These are phyloP conservation scores for Saraca asoca DNA, from an alignment of 331 rosid genomes.

Conservation along the genomic window DNA sequence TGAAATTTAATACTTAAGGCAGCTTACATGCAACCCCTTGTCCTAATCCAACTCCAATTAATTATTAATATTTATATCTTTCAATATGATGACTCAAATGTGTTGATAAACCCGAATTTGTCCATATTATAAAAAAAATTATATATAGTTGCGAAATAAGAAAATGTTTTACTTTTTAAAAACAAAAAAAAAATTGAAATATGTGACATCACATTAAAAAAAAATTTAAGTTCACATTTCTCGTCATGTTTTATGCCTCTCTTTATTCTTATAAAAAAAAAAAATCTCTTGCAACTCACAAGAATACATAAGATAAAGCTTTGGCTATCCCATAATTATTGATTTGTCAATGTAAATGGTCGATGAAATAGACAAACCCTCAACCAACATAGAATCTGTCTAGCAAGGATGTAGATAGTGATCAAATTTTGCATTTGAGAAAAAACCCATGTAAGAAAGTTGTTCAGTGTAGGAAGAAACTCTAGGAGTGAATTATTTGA, in stretches of 20 bases:
- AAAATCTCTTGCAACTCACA: too few species aligned
- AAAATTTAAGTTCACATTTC: too few species aligned
- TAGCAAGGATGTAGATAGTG: constrained; percentile 25
- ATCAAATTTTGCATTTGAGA: constrained; percentile 14
- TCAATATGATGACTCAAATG: constrained; percentile 31
- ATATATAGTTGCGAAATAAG: too few species aligned
- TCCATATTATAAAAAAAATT: constrained; percentile 22
- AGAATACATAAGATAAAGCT: background rate
- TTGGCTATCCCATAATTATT: constrained; percentile 10
- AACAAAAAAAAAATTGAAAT: too few species aligned
- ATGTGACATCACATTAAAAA: too few species aligned
- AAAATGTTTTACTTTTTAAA: too few species aligned
- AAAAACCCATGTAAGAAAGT: constrained; percentile 6
- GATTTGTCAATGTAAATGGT: constrained; percentile 17
- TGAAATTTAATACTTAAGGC: constrained; percentile 23
- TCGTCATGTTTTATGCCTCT: too few species aligned
- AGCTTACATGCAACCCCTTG: constrained; percentile 21
- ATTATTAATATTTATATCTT: constrained; percentile 29
- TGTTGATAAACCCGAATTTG: constrained; percentile 33
- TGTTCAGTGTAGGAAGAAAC: constrained; percentile 18
- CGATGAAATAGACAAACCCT: constrained; percentile 13
- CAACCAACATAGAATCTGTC: constrained; percentile 16
- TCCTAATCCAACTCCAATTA: constrained; percentile 42
- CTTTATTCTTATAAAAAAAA: too few species aligned
- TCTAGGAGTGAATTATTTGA: constrained; percentile 11